Conservation (phyloP, 768 basidiomycete genomes). For the Podaxis sp. region DNA sequence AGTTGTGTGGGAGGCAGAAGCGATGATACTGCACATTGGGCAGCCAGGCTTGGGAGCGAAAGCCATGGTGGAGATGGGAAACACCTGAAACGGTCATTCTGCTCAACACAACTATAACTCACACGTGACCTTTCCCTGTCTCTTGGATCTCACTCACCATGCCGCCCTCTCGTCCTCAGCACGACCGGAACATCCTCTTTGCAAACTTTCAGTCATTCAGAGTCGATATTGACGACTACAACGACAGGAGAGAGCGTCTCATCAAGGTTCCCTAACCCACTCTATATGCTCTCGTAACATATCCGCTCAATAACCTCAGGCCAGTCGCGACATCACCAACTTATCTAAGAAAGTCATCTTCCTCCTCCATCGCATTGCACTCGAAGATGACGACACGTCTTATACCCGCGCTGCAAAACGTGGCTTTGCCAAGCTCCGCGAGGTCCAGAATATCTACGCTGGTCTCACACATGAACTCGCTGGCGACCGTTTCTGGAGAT, state of each 20-base stretch:
- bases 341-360: conserved; percentile 94
- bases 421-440: conserved; percentile 59
- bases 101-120: not conserved
- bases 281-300: not conserved
- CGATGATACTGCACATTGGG: conserved; percentile 74
- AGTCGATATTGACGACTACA: conserved; percentile 73
- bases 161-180: conserved; percentile 18
- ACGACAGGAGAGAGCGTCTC: conserved; percentile 86
- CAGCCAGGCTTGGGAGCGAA: conserved; percentile 69
- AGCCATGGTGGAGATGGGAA: conserved; percentile 7
- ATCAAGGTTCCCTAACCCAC: conserved; percentile 65
- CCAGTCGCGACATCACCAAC: conserved; percentile 85
- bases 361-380: conserved; percentile 72
- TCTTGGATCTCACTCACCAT: conserved; percentile 11
- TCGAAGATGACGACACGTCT: conserved; percentile 29
- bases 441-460: conserved; percentile 66
- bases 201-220: conserved; percentile 60
- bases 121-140: conserved; percentile 4
- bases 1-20: conserved; percentile 46
- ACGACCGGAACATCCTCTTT: conserved; percentile 20
- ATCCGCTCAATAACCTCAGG: conserved; percentile 34
- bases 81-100: not conserved
- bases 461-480: conserved; percentile 58
- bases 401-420: conserved; percentile 41
- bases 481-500: conserved; percentile 75